Evolutionary conservation across 305 asterid genomes (phyloP).

Genomic region (Stenogyne calaminthoides): DNA sequence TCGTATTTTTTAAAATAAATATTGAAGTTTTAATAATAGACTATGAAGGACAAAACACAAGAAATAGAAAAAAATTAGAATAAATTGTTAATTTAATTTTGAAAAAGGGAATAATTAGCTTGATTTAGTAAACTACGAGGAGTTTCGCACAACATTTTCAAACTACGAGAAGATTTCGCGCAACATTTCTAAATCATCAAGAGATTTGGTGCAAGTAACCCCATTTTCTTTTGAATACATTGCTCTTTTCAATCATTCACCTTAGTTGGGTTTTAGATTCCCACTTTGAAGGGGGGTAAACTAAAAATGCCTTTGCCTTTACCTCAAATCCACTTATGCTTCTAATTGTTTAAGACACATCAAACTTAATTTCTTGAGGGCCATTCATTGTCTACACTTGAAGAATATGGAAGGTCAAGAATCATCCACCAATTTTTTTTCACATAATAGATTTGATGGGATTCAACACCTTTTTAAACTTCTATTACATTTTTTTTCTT

Average conservation of each 20-base stretch:
- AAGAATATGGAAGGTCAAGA: slow-evolving; percentile 23
- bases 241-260: slow-evolving; percentile 26
- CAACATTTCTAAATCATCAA: too few relatives aligned
- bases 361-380: slow-evolving; percentile 20
- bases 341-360: slow-evolving; percentile 17
- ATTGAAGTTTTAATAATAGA: too few relatives aligned
- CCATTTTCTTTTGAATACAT: too few relatives aligned
- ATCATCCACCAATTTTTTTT: slow-evolving; percentile 4
- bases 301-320: slow-evolving; percentile 31
- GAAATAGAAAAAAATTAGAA: too few relatives aligned
- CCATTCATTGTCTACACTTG: slow-evolving; percentile 28
- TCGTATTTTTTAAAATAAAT: too few relatives aligned
- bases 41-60: too few relatives aligned
- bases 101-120: too few relatives aligned
- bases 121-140: too few relatives aligned
- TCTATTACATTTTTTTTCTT: background rate
- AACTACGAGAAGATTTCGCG: too few relatives aligned
- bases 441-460: background rate
- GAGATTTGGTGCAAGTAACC: too few relatives aligned
- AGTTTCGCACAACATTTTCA: too few relatives aligned
- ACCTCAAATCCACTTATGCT: slow-evolving; percentile 29
- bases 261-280: slow-evolving; percentile 38
- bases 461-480: background rate
- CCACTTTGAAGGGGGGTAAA: slow-evolving; percentile 35
- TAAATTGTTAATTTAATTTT: too few relatives aligned